Base-by-base conservation (phyloP, 1,284 basidiomycete species). In the Malassezia restricta region DNA sequence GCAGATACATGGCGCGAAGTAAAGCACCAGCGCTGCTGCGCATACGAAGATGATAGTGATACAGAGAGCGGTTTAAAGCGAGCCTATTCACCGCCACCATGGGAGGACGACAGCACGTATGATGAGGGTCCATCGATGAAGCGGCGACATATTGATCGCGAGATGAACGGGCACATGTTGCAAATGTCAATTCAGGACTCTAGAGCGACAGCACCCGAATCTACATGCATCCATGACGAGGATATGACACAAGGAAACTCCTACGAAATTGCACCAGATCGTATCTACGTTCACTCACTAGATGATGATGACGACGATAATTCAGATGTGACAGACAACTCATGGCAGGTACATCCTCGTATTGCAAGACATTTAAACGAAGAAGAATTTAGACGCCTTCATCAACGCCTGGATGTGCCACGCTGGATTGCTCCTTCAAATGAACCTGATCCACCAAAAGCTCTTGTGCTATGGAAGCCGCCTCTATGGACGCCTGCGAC, bases 221-320 rank as follows among this genome's bases (percentile, higher is more conserved):
- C 33, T 5, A 15, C 11, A 15, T 15, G 11, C 15, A 35, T 35
- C 15, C 33, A 5, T 5, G 53, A 55, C 17, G 40, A 32, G n/a
- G 53, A 55, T 3, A 55, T 55, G 53, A 14, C 43, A 1, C 7
- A 29, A 3, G 53, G 53, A 5, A 43, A 15, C 15, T 49, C 53
- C 3, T 55, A 55, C n/a, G 53, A 55, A 14, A 55, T 55, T 24
- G 40, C 47, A 9, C 53, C 53, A 9, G 4, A 50, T 28, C 53
- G 53, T 24, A 31, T 47, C 39, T 55, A 50, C 42, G 53, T 55
- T 12, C 42, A 50, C 35, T 37, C 53, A 11, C 35, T 55, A n/a
- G 43, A 44, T 9, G 53, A 55, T 6, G 43, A 44, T 5, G 52
- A 54, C 6, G 52, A 54, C 11, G 31, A 32, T 14, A 39, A 28